Percentiles rank a stretch among this genome's conserved stretches.
Conservation (phyloP, 73 alveolate genomes). For the Uronychia setigera region DNA sequence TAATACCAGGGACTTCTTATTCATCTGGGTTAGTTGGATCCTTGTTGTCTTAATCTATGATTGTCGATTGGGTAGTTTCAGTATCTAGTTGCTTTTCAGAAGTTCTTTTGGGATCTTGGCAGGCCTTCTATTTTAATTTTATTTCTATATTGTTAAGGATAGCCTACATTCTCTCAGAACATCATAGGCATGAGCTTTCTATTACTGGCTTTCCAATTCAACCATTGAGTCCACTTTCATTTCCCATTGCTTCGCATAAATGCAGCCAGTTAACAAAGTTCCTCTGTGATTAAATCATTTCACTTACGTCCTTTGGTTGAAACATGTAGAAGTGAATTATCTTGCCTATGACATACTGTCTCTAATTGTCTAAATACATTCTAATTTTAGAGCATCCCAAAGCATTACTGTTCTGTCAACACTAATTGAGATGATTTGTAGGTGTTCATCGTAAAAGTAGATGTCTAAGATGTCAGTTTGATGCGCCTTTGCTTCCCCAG, state of each 20-base stretch:
- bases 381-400: constrained; percentile 36
- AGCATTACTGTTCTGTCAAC: constrained; percentile 23
- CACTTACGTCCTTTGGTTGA: constrained; percentile 10
- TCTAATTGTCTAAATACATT: constrained; percentile 13
- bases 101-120: background rate
- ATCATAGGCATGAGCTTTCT: constrained; percentile 40
- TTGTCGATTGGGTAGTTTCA: background rate
- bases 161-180: constrained; percentile 31
- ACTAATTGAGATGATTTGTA: background rate
- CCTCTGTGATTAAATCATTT: constrained; percentile 23
- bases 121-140: background rate
- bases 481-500: constrained; percentile 38
- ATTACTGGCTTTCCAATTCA: constrained; percentile 42
- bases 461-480: background rate
- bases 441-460: constrained; percentile 23
- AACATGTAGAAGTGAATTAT: constrained; percentile 1
- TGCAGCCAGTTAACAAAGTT: constrained; percentile 39
- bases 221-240: constrained; percentile 28
- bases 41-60: background rate
- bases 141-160: background rate
- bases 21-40: background rate
- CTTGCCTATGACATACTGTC: constrained; percentile 21
- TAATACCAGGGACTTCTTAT: background rate
- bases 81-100: background rate
- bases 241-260: constrained; percentile 29